These are phyloP conservation scores for Galeopsis tetrahit DNA, from an alignment of 257 asterid species.

Conservation along the genomic window DNA sequence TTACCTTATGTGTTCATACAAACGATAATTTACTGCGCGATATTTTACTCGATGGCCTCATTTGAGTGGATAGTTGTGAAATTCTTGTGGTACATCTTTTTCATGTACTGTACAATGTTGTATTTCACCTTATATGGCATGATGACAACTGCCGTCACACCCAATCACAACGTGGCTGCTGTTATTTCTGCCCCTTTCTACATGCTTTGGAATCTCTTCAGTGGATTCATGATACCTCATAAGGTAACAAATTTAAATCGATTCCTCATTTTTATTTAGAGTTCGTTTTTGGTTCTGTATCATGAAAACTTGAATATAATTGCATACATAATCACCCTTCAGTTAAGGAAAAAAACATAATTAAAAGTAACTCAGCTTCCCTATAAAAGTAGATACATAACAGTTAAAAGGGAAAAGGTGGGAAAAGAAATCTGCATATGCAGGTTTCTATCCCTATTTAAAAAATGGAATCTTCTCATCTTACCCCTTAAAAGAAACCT, in stretches of 20 bases:
- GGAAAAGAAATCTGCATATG: not conserved
- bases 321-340: not conserved
- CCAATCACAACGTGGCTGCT: slow-evolving; percentile 94
- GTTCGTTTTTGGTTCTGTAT: not conserved
- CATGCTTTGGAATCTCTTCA: slow-evolving; percentile 96
- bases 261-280: slow-evolving; percentile 11
- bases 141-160: slow-evolving; percentile 98
- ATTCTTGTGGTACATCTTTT: slow-evolving; percentile 69
- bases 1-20: slow-evolving; percentile 81
- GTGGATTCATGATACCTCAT: slow-evolving; percentile 95
- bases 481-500: not conserved
- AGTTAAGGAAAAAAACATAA: not conserved
- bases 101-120: slow-evolving; percentile 81
- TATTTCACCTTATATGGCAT: slow-evolving; percentile 94
- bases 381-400: not conserved
- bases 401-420: not conserved
- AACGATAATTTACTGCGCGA: slow-evolving; percentile 63
- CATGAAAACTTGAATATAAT: not conserved
- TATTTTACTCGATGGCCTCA: slow-evolving; percentile 82
- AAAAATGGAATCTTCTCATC: not conserved
- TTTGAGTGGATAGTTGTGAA: slow-evolving; percentile 78
- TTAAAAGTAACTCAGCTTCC: not conserved
- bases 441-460: not conserved
- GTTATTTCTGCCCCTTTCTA: slow-evolving; percentile 87
- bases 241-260: slow-evolving; percentile 55